Conservation (phyloP, 805 yeast species). For the Candida verbasci region DNA sequence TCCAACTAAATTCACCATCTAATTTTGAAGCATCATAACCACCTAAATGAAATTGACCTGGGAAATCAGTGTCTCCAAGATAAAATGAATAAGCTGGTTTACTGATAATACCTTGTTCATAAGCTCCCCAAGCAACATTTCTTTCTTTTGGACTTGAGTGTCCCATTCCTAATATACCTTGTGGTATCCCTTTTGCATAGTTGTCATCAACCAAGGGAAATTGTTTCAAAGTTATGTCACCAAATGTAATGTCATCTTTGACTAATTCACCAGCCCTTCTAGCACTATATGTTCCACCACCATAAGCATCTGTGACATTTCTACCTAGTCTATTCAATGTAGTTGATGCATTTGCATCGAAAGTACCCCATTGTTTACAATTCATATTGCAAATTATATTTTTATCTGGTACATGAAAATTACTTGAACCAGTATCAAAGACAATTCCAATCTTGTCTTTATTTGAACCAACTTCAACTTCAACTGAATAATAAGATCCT, state of each 20-base stretch:
- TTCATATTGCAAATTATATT: neutral
- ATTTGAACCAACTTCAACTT: slow-evolving; percentile 1
- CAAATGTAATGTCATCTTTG: no score
- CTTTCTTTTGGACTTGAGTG: neutral
- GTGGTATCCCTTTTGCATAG: no score
- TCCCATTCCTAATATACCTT: neutral
- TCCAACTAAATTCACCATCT: slow-evolving; percentile 2
- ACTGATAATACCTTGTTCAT: neutral
- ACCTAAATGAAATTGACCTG: neutral
- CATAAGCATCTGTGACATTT: neutral
- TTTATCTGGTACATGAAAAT: neutral
- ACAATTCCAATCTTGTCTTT: neutral
- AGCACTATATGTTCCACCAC: neutral
- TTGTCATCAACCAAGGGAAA: no score
- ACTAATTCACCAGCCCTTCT: no score
- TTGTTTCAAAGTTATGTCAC: no score
- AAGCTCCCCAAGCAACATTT: neutral
- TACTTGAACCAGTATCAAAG: neutral
- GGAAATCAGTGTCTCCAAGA: neutral
- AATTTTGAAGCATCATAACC: slow-evolving; percentile 2
- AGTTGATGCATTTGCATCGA: neutral
- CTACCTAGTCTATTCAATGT: neutral
- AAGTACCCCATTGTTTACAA: neutral
- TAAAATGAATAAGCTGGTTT: slow-evolving; percentile 1
- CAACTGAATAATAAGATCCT: no score